Evolutionary conservation across 805 yeast genomes (phyloP).

Genomic region (Wickerhamomyces kurtzmanii): DNA sequence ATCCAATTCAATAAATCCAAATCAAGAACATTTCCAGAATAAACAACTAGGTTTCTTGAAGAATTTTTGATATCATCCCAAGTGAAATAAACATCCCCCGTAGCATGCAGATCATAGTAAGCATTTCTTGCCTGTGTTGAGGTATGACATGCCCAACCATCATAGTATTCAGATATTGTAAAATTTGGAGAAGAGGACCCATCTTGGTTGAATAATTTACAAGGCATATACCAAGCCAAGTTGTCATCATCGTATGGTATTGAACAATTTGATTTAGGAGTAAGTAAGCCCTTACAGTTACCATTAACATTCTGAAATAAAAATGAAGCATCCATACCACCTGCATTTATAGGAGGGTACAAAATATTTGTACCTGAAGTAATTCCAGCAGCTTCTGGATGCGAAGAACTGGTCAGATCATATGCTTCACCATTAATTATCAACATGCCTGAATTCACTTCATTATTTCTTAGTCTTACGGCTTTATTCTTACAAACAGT

Average conservation of each 20-base stretch:
- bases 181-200: conserved; percentile 63
- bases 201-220: conserved; percentile 59
- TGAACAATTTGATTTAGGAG: conserved; percentile 54
- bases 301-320: conserved; percentile 90
- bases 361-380: conserved; percentile 59
- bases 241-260: conserved; percentile 61
- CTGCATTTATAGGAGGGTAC: conserved; percentile 82
- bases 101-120: conserved; percentile 46
- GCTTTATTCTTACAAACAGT: conserved; percentile 55
- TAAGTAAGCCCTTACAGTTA: conserved; percentile 71
- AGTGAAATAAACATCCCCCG: conserved; percentile 75
- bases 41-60: conserved; percentile 73
- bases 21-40: conserved; percentile 84
- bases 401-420: conserved; percentile 58
- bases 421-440: conserved; percentile 80
- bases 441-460: conserved; percentile 50
- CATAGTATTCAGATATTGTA: conserved; percentile 47
- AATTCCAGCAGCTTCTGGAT: conserved; percentile 79
- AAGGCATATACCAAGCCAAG: conserved; percentile 96
- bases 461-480: conserved; percentile 45
- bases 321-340: conserved; percentile 78
- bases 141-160: conserved; percentile 92
- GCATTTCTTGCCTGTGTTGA: conserved; percentile 56
- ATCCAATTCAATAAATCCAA: conserved; percentile 72
- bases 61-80: conserved; percentile 79